Percentiles rank a stretch among this genome's conserved stretches.
Evolutionary conservation across 371 early-diverging fungal species (phyloP).

Genomic region (Apophysomyces trapeziformis): DNA sequence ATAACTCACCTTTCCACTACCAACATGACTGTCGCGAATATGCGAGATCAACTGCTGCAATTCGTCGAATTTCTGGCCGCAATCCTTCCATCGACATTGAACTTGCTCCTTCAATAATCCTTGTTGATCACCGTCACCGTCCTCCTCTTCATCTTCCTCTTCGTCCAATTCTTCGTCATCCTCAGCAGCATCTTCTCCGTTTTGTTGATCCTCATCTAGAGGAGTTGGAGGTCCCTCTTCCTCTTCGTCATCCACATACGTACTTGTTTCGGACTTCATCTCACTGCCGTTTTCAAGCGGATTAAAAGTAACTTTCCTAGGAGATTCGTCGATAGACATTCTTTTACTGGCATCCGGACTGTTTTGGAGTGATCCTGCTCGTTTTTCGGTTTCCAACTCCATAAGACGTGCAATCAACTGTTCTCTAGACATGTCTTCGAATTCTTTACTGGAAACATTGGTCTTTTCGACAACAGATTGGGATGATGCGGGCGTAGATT

Average conservation of each 20-base stretch:
- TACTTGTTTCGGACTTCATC: conserved; percentile 27
- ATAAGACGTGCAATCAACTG: conserved; percentile 35
- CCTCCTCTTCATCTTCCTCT: conserved; percentile 28
- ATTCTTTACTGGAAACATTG: conserved; percentile 26
- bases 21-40: conserved; percentile 66
- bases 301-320: not conserved
- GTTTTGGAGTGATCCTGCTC: conserved; percentile 15
- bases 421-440: conserved; percentile 32
- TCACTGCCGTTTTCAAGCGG: conserved; percentile 11
- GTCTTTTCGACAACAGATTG: conserved; percentile 15
- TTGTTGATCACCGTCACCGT: conserved; percentile 10
- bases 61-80: conserved; percentile 47
- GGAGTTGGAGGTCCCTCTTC: conserved; percentile 28
- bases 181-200: not conserved
- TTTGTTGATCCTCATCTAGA: conserved; percentile 9
- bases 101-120: conserved; percentile 15
- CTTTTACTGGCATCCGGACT: not conserved
- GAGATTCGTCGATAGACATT: not conserved
- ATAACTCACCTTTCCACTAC: conserved; percentile 60
- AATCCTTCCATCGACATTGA: conserved; percentile 65
- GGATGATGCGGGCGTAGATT: conserved; percentile 17
- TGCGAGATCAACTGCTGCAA: conserved; percentile 62
- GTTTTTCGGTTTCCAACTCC: conserved; percentile 32
- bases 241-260: conserved; percentile 27
- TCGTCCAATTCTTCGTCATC: conserved; percentile 23